phyloP scores from a whole-genome alignment of 768 basidiomycete species.

The Suillus lakei region DNA sequence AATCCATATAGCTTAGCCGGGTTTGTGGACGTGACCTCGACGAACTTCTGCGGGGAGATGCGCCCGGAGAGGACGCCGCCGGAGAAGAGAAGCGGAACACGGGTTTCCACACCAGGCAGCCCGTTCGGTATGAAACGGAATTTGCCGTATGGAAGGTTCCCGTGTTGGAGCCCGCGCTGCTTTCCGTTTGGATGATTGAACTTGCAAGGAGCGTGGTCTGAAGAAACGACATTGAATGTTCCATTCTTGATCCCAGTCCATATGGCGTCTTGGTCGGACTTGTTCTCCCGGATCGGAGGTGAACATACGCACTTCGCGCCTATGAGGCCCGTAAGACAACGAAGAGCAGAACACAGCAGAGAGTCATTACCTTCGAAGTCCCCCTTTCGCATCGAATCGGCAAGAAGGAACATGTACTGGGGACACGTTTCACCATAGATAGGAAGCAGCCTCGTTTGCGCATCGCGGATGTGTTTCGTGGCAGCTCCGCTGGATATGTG shows the following conservation, averaged over 20 bases:
- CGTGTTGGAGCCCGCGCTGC: slow-evolving; percentile 22
- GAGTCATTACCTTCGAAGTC: slow-evolving; percentile 18
- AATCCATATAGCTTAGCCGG: slow-evolving; percentile 40
- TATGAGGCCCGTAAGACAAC: neutral
- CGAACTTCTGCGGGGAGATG: slow-evolving; percentile 35
- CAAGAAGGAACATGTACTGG: slow-evolving; percentile 21
- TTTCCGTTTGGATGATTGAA: slow-evolving; percentile 34
- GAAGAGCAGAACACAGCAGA: neutral
- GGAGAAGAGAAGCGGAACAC: slow-evolving; percentile 35
- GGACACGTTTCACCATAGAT: slow-evolving; percentile 26
- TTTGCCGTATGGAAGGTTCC: slow-evolving; percentile 30
- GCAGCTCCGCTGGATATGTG: slow-evolving; percentile 21
- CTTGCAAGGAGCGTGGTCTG: slow-evolving; percentile 37
- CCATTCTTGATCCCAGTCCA: slow-evolving; percentile 22
- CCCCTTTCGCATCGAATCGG: slow-evolving; percentile 19
- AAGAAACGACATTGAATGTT: slow-evolving; percentile 35
- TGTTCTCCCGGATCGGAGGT: slow-evolving; percentile 20
- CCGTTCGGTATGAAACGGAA: slow-evolving; percentile 40
- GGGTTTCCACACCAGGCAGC: slow-evolving; percentile 39
- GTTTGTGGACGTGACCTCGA: slow-evolving; percentile 38
- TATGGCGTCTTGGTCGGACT: slow-evolving; percentile 20
- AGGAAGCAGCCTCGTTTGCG: slow-evolving; percentile 23
- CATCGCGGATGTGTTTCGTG: slow-evolving; percentile 20
- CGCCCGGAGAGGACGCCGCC: slow-evolving; percentile 35
- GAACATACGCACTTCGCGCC: slow-evolving; percentile 24